phyloP scores from a whole-genome alignment of 2,329 filamentous ascomycete species.

The Fusarium abutilonis region DNA sequence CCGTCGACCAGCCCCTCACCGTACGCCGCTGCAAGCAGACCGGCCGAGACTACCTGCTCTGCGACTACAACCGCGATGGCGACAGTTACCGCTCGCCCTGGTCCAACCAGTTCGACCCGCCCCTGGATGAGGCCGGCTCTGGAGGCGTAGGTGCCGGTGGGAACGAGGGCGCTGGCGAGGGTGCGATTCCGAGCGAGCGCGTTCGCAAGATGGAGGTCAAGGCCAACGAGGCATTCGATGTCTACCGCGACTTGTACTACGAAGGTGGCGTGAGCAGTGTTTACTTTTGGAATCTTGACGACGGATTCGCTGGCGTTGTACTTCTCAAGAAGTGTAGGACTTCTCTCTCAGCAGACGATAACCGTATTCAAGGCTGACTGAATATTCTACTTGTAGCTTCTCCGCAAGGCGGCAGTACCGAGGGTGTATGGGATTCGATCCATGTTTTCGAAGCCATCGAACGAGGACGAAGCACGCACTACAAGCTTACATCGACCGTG shows the following conservation, averaged over 20 bases:
- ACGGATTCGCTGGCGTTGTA: conserved; percentile 96
- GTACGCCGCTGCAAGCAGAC: conserved; percentile 87
- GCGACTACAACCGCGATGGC: conserved; percentile 99
- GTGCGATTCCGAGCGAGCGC: conserved; percentile 87
- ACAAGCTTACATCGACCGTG: conserved; percentile 97
- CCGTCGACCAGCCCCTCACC: conserved; percentile 93
- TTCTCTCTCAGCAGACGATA: background rate
- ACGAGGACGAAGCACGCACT: conserved; percentile 89
- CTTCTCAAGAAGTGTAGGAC: conserved; percentile 87
- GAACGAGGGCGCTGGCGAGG: conserved; percentile 75
- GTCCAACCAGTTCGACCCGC: conserved; percentile 98
- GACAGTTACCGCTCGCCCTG: conserved; percentile 98
- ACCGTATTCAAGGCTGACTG: conserved; percentile 2
- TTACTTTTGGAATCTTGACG: conserved; percentile 98
- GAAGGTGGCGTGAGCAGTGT: conserved; percentile 96
- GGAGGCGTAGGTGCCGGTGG: conserved; percentile 63
- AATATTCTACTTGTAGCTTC: conserved; percentile 61
- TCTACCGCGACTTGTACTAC: conserved; percentile 96
- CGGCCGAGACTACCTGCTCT: conserved; percentile 94
- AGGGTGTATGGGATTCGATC: conserved; percentile 96
- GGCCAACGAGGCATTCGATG: conserved; percentile 95
- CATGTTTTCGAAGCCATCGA: conserved; percentile 98
- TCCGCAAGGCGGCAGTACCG: conserved; percentile 70
- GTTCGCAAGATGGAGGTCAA: conserved; percentile 93
- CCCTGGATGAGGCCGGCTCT: conserved; percentile 72